Evolutionary conservation across 495 filamentous ascomycete genomes (phyloP).

Genomic region (Aspergillus ellipticus): DNA sequence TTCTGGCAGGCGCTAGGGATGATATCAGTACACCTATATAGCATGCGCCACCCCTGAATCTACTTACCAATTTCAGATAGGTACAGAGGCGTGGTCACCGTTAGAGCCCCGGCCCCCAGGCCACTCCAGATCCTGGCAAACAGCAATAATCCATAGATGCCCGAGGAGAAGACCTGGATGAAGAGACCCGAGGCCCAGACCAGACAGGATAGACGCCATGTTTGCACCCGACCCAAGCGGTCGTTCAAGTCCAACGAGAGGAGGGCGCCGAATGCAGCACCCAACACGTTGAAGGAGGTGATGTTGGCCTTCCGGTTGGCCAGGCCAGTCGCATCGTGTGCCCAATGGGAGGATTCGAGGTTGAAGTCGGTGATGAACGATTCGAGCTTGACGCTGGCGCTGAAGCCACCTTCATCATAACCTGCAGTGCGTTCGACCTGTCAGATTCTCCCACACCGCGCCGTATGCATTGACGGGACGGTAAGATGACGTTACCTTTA

Average conservation of each 20-base stretch:
- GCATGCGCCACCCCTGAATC: background rate
- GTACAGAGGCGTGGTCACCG: constrained; percentile 48
- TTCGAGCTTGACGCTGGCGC: constrained; percentile 36
- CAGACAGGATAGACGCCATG: constrained; percentile 38
- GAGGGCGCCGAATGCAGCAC: constrained; percentile 41
- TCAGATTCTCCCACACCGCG: constrained; percentile 2
- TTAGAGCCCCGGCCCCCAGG: constrained; percentile 46
- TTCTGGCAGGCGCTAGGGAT: constrained; percentile 36
- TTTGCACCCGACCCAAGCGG: constrained; percentile 34
- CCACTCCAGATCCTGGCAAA: constrained; percentile 44
- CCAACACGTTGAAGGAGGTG: constrained; percentile 43
- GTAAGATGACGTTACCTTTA: constrained; percentile 29
- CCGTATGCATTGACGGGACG: background rate
- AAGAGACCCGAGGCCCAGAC: constrained; percentile 41
- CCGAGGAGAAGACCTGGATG: constrained; percentile 42
- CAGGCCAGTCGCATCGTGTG: constrained; percentile 30
- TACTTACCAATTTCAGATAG: constrained; percentile 44
- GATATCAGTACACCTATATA: background rate
- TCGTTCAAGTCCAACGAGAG: constrained; percentile 39
- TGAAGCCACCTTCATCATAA: constrained; percentile 48
- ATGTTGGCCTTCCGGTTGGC: constrained; percentile 44
- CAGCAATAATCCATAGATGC: constrained; percentile 42
- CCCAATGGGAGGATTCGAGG: constrained; percentile 34
- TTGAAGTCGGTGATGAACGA: constrained; percentile 42
- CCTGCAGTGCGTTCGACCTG: constrained; percentile 21